Percentiles rank a stretch among this genome's conserved stretches.
These are phyloP conservation scores for Calocybe gangraenosa DNA, from an alignment of 768 basidiomycete species.

Conservation along the genomic window DNA sequence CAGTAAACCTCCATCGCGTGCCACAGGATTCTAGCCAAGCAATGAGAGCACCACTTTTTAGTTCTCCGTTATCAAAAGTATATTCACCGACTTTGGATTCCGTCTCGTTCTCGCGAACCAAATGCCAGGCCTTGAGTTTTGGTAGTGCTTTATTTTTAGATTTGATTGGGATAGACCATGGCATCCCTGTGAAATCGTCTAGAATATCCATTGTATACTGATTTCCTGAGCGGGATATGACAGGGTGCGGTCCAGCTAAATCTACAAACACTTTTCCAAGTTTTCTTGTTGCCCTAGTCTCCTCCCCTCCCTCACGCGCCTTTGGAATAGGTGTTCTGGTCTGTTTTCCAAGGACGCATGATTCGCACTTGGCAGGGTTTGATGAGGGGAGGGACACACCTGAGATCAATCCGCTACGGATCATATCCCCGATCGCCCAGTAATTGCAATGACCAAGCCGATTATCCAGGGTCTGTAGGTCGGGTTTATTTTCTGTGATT, in stretches of 20 bases:
- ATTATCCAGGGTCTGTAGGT: conserved; percentile 9
- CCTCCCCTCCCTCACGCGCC: conserved; percentile 18
- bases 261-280: conserved; percentile 30
- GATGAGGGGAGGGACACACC: conserved; percentile 21
- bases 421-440: conserved; percentile 5
- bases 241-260: conserved; percentile 19
- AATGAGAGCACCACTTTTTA: conserved; percentile 10
- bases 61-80: conserved; percentile 20
- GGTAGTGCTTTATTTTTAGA: conserved; percentile 21
- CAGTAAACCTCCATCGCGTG: conserved; percentile 14
- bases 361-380: conserved; percentile 26
- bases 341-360: conserved; percentile 37
- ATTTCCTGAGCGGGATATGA: conserved; percentile 13
- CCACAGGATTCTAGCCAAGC: conserved; percentile 15
- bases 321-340: conserved; percentile 26
- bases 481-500: background rate
- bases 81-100: conserved; percentile 1
- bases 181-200: conserved; percentile 21
- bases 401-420: conserved; percentile 1
- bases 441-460: conserved; percentile 6
- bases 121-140: conserved; percentile 24
- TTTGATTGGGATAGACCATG: conserved; percentile 30
- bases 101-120: conserved; percentile 17
- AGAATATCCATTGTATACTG: conserved; percentile 25
- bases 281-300: conserved; percentile 19